Evolutionary conservation across 2,329 filamentous ascomycete genomes (phyloP).

Genomic region (Dothistroma septosporum): DNA sequence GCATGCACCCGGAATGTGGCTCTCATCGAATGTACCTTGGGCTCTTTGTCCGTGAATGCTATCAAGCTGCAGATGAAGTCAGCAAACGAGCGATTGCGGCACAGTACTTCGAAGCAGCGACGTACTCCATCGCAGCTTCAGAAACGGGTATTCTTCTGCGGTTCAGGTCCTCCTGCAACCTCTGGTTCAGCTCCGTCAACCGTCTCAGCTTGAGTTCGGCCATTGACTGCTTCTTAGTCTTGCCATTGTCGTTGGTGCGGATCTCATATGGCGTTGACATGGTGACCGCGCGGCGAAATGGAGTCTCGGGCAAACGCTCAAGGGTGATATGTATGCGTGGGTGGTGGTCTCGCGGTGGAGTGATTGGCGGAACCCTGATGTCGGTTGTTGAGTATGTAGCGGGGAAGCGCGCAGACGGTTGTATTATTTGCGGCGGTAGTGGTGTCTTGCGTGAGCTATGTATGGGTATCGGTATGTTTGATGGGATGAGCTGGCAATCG

Average conservation of each 20-base stretch:
- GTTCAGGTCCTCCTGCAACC: constrained; percentile 91
- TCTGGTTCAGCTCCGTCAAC: constrained; percentile 93
- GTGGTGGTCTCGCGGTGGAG: constrained; percentile 1
- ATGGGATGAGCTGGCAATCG: constrained; percentile 8
- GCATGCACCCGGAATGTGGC: background rate
- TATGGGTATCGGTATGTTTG: background rate
- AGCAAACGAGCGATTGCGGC: constrained; percentile 2
- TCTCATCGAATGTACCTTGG: constrained; percentile 50
- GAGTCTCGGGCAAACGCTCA: constrained; percentile 3
- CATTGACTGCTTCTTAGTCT: constrained; percentile 99
- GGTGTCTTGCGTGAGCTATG: constrained; percentile 2
- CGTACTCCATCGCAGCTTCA: constrained; percentile 67
- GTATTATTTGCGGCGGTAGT: background rate
- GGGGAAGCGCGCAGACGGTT: background rate
- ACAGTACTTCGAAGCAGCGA: constrained; percentile 5
- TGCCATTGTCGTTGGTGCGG: constrained; percentile 60
- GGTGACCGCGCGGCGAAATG: constrained; percentile 23
- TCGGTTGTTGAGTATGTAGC: background rate
- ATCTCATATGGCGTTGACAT: constrained; percentile 64
- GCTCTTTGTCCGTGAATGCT: constrained; percentile 89
- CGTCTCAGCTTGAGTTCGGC: constrained; percentile 95
- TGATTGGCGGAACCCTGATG: background rate
- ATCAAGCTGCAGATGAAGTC: constrained; percentile 67
- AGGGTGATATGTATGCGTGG: constrained; percentile 17
- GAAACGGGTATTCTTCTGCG: constrained; percentile 93